Evolutionary conservation across 345 rosid species (phyloP).

Genomic region (Dipteronia dyeriana): DNA sequence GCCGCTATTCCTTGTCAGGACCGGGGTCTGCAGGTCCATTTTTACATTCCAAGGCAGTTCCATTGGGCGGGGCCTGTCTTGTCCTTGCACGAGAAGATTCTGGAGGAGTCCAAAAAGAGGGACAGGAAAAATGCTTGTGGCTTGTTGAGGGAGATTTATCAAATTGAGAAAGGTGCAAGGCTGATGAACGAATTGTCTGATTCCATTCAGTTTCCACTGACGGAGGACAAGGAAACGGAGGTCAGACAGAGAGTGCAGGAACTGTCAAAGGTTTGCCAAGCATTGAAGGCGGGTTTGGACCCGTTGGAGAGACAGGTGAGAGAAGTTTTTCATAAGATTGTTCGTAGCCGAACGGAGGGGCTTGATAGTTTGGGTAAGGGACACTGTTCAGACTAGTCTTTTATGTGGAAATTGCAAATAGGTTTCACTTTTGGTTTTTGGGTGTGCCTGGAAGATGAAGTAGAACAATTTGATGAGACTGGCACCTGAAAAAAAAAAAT

Average conservation of each 20-base stretch:
- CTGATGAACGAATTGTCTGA: constrained; percentile 69
- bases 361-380: constrained; percentile 63
- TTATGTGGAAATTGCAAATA: constrained; percentile 16
- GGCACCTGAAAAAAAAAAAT: constrained; percentile 14
- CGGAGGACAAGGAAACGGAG: constrained; percentile 58
- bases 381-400: constrained; percentile 31
- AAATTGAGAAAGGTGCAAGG: constrained; percentile 64
- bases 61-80: constrained; percentile 66
- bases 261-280: constrained; percentile 50
- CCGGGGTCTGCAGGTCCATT: constrained; percentile 81
- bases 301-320: constrained; percentile 86
- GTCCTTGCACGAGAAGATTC: constrained; percentile 66
- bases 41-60: constrained; percentile 67
- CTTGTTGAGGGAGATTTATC: constrained; percentile 78
- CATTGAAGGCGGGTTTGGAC: constrained; percentile 62
- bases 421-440: not conserved
- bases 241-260: constrained; percentile 64
- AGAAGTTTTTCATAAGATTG: constrained; percentile 82
- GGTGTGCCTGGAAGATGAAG: constrained; percentile 14
- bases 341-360: constrained; percentile 76
- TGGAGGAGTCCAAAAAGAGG: constrained; percentile 79
- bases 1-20: constrained; percentile 98
- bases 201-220: constrained; percentile 66
- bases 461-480: constrained; percentile 16
- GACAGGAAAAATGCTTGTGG: constrained; percentile 79